Evolutionary conservation across 768 basidiomycete genomes (phyloP), one percentile per base, ranked within the genome.

Genomic region (Suillus luteus): DNA sequence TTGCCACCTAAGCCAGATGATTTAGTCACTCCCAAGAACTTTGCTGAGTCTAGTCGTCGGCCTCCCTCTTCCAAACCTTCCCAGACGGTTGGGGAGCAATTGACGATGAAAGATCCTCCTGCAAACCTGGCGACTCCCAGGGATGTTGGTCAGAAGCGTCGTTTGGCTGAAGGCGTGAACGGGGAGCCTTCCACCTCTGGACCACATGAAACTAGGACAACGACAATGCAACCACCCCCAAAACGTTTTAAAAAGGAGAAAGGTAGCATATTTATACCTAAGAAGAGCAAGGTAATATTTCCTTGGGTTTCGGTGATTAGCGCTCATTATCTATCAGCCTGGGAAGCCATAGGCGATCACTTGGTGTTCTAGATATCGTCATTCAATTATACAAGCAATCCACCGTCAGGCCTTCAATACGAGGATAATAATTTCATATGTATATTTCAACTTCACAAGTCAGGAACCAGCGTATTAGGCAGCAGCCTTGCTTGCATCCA

Each of bases 251-350:
- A 77, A 65, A 73, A 77, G 67, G 74, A 72, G n/a, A 71, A 76
- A 62, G 66, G 66, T 4, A 77, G 65, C 44, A 74, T 90, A 62
- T 90, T 91, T 71, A 89, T 90, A 62, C 88, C 89, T 1, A 89
- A 84, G 69, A 86, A 84, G 71, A 71, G 75, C 52, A 79, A 73
- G 62, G 41, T 65, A 54, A 57, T 17, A 60, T 55, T 43, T 46
- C 38, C 8, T 22, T 41, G 24, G 15, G 8, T 58, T 41, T 41
- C 17, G 24, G 40, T 27, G 40, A 27, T 31, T 6, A 12, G 24
- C 6, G 24, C 57, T 58, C 5, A 58, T 19, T 2, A 40, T 27
- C 24, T 9, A 41, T 40, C 40, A 58, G 57, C 57, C 57, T 58
- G 57, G 57, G 27, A 58, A 31, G 11, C 11, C 38, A 58, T 63